Conservation (phyloP, 2,329 filamentous ascomycete genomes). For the Aspergillus brunneoviolaceus region DNA sequence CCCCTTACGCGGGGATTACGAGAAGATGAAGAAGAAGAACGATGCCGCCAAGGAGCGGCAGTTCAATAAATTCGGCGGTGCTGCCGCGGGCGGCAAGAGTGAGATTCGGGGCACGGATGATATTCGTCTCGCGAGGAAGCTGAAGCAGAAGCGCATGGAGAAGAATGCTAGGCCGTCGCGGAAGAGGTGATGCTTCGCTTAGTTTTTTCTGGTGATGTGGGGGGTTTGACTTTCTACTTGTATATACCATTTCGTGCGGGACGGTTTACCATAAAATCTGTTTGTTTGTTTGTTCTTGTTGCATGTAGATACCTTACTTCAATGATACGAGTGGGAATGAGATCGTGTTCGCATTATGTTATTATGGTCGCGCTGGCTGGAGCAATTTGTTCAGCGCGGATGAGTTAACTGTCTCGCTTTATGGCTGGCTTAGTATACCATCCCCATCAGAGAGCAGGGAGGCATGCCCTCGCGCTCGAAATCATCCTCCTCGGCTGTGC, state of each 20-base stretch:
- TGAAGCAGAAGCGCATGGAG: slow-evolving; percentile 72
- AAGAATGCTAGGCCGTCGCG: slow-evolving; percentile 84
- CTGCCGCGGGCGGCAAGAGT: slow-evolving; percentile 64
- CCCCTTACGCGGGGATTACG: slow-evolving; percentile 86
- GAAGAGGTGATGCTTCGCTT: slow-evolving; percentile 48
- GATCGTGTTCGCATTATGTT: too few relatives aligned
- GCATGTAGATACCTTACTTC: not conserved
- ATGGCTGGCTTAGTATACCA: not conserved
- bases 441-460: not conserved
- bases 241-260: not conserved
- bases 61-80: slow-evolving; percentile 29
- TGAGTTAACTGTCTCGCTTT: too few relatives aligned
- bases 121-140: slow-evolving; percentile 76
- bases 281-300: not conserved
- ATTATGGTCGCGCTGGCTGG: too few relatives aligned
- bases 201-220: not conserved
- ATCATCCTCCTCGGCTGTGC: not conserved
- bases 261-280: not conserved
- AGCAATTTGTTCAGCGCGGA: too few relatives aligned
- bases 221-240: not conserved
- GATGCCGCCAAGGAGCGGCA: slow-evolving; percentile 76
- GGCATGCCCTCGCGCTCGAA: not conserved
- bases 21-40: slow-evolving; percentile 85
- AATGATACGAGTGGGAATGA: too few relatives aligned
- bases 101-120: slow-evolving; percentile 83